Evolutionary conservation across 441 rosid species (phyloP).

Genomic region (Jatropha podagrica): DNA sequence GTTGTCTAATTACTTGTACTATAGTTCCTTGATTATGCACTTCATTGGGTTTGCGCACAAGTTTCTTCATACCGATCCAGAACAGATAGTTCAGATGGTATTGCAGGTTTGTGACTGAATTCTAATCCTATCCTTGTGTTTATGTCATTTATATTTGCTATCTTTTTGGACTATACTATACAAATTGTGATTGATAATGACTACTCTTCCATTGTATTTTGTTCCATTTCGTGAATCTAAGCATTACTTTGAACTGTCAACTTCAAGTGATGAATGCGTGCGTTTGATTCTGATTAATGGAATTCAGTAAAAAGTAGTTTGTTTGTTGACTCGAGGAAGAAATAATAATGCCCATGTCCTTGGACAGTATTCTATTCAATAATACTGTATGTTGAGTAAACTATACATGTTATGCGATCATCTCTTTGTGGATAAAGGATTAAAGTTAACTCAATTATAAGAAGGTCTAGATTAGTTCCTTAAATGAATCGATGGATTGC

Average conservation of each 20-base stretch:
- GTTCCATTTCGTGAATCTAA: background rate
- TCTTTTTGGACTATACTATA: background rate
- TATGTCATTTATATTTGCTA: background rate
- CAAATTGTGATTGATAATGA: background rate
- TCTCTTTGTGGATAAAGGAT: background rate
- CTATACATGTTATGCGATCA: background rate
- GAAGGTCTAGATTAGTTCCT: background rate
- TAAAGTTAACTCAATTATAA: background rate
- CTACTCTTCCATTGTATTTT: background rate
- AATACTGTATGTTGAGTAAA: background rate
- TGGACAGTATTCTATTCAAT: background rate
- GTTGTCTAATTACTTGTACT: constrained; percentile 77
- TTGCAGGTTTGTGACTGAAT: constrained; percentile 60
- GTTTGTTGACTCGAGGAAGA: background rate
- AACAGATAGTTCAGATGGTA: constrained; percentile 73
- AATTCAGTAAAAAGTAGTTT: background rate
- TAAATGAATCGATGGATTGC: constrained; percentile 1
- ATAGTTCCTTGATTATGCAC: constrained; percentile 86
- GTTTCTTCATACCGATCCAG: constrained; percentile 88
- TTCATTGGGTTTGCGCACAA: constrained; percentile 92
- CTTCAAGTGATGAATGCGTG: background rate
- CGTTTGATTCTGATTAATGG: background rate
- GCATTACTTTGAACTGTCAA: background rate
- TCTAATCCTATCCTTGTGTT: background rate
- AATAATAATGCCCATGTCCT: background rate